Base-by-base conservation (phyloP, 192 early-diverging fungal species). In the Cetraspora pellucida region DNA sequence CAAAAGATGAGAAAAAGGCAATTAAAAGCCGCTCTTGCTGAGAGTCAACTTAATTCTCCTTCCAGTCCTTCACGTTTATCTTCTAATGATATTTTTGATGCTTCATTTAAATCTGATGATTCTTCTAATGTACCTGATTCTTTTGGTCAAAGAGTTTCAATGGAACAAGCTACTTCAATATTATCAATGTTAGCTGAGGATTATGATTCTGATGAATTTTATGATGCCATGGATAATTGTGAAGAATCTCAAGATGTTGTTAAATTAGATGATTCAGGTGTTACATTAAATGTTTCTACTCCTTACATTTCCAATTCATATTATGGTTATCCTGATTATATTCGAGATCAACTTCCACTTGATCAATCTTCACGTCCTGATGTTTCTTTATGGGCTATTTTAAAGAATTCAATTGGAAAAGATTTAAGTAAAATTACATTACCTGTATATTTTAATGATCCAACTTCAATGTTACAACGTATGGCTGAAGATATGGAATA, bases 381-480 rank as follows among this genome's bases (percentile, higher is more conserved):
- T 28, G 87, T 95, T 43, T 88, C 88, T 19, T 81, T 95, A 77
- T 96, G 95, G 94, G 88, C 90, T n/a, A 90, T 96, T 72, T 84
- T 96, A 44, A 95, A 93, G 82, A 91, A 89, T 58, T 91, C 94
- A 3, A 93, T 96, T 30, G 95, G 95, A 66, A 95, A 91, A 85
- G 92, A 96, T 70, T 81, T 96, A 77, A 87, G 87, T 43, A 91
- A 92, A 74, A 90, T 96, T 50, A 93, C 93, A 0, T 85, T 96
- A 43, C 95, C 95, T 0, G 95, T 95, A 11, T 91, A 93, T 76
- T 95, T 96, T 85, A 95, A 95, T 80, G 95, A 96, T 79, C 95
- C 95, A 0, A 89, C 93, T 1, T 90, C 89, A 23, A 92, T 95
- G 85, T 76, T 96, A 82, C 95, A 96, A 81, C 85, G 93, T 59